These are phyloP conservation scores for Aspergillus quadricinctus DNA, from an alignment of 2,329 filamentous ascomycete genomes.

Conservation along the genomic window DNA sequence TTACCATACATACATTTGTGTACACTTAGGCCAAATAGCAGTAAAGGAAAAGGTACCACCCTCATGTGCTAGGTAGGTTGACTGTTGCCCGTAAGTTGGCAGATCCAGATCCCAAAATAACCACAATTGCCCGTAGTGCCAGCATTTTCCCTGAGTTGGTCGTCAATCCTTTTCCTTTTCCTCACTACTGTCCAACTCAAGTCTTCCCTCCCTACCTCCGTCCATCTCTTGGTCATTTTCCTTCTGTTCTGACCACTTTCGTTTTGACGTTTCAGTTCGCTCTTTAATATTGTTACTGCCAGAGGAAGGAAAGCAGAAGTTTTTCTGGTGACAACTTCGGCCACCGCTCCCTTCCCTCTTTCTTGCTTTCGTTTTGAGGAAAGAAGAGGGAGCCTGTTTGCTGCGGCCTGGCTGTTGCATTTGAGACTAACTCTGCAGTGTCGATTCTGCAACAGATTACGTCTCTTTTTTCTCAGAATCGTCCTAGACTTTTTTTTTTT, in stretches of 20 bases:
- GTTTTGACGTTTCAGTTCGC: constrained; percentile 3
- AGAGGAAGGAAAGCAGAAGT: not conserved
- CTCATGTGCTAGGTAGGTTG: constrained; percentile 7
- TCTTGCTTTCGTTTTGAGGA: constrained; percentile 25
- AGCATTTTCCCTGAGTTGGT: constrained; percentile 10
- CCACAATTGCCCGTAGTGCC: constrained; percentile 17
- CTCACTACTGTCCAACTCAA: constrained; percentile 20
- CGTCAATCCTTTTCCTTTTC: constrained; percentile 23
- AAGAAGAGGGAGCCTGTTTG: constrained; percentile 20
- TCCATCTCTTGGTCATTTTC: constrained; percentile 15
- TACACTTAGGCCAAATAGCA: not conserved
- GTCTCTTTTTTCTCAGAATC: not conserved
- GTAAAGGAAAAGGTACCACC: constrained; percentile 6
- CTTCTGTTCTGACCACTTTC: constrained; percentile 4
- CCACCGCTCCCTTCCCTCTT: constrained; percentile 21
- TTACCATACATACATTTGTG: not conserved
- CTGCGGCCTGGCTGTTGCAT: not conserved
- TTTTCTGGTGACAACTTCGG: not conserved
- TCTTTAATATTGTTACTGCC: not conserved
- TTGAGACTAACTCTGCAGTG: not conserved
- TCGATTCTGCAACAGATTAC: not conserved
- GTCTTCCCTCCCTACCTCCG: constrained; percentile 22
- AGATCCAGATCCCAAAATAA: constrained; percentile 29
- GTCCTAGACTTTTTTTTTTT: not conserved
- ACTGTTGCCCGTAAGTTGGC: constrained; percentile 15